Conservation (phyloP, 2,329 filamentous ascomycete genomes). For the Fusarium proliferatum region DNA sequence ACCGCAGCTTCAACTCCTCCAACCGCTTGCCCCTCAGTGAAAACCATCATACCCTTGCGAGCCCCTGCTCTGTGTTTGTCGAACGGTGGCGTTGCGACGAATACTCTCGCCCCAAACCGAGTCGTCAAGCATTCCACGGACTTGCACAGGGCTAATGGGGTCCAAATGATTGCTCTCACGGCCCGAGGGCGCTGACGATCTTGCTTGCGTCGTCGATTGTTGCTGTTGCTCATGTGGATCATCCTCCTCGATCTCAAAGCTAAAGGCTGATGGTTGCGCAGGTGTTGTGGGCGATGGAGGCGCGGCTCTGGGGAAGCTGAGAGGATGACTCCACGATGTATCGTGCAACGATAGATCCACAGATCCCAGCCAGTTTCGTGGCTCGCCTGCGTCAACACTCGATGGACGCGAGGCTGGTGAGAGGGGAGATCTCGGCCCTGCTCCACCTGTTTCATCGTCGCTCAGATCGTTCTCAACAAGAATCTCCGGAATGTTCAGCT, state of each 20-base stretch:
- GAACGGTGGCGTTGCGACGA: conserved; percentile 82
- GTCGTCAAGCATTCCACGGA: conserved; percentile 86
- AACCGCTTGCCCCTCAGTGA: conserved; percentile 26
- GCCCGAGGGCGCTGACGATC: conserved; percentile 61
- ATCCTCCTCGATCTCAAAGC: conserved; percentile 66
- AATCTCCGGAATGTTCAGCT: conserved; percentile 89
- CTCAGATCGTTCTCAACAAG: conserved; percentile 83
- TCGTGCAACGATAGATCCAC: conserved; percentile 55
- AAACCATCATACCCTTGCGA: conserved; percentile 49
- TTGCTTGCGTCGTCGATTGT: conserved; percentile 47
- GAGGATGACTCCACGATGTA: conserved; percentile 57
- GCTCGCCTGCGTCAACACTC: conserved; percentile 49
- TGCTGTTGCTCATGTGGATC: conserved; percentile 45
- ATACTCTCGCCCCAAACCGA: conserved; percentile 96
- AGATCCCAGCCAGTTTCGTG: conserved; percentile 57
- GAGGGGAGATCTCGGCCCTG: conserved; percentile 37
- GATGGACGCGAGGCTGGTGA: conserved; percentile 36
- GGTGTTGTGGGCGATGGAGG: conserved; percentile 53
- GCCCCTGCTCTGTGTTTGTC: conserved; percentile 54
- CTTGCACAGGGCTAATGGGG: conserved; percentile 67
- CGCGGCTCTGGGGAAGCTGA: conserved; percentile 64
- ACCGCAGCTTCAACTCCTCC: conserved; percentile 32
- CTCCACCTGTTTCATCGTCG: conserved; percentile 44
- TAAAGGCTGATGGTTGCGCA: conserved; percentile 67
- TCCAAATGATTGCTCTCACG: conserved; percentile 65